Evolutionary conservation across 164 flowering plant genomes (phyloP).

Genomic region (Hamamelis virginiana): DNA sequence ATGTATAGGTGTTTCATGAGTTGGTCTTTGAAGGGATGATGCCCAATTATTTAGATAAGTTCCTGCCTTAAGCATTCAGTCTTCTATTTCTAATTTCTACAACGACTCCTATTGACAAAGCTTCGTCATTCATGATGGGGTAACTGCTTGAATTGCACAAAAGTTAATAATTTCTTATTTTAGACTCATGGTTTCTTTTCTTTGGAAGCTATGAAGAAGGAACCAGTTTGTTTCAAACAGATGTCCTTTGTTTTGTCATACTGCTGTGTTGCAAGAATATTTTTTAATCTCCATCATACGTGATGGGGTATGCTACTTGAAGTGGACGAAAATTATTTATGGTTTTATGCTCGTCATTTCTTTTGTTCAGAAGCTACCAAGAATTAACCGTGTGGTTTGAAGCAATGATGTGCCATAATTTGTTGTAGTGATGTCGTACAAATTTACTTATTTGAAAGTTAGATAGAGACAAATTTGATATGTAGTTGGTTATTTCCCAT

Average conservation of each 20-base stretch:
- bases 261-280: not conserved
- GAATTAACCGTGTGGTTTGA: not conserved
- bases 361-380: not conserved
- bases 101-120: not conserved
- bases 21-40: not conserved
- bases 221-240: not conserved
- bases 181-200: not conserved
- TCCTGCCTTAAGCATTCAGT: not conserved
- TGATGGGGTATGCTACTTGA: not conserved
- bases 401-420: not conserved
- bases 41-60: not conserved
- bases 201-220: not conserved
- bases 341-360: no score
- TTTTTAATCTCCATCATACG: not conserved
- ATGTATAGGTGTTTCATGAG: not conserved
- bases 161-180: not conserved
- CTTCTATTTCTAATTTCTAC: not conserved
- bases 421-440: not conserved
- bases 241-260: not conserved
- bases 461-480: not conserved
- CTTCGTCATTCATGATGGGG: not conserved
- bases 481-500: not conserved
- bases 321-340: not conserved
- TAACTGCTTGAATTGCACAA: not conserved
- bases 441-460: not conserved